Evolutionary conservation across 768 basidiomycete species (phyloP).

Genomic region (Boletus sp.): DNA sequence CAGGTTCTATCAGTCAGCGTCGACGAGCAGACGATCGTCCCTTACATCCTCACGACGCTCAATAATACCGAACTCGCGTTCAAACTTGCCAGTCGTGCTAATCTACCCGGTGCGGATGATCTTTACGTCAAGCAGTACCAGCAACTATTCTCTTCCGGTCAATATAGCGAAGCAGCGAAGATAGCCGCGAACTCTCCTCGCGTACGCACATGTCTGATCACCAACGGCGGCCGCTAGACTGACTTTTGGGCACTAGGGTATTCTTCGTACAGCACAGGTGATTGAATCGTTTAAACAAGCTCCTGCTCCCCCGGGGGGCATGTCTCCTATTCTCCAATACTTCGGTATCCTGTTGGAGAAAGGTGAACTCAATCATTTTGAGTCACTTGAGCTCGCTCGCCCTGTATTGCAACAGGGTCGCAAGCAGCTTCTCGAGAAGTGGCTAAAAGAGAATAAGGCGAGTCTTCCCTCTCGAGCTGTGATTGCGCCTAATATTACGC

Average conservation of each 20-base stretch:
- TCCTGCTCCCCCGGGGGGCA: conserved; percentile 83
- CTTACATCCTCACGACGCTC: conserved; percentile 89
- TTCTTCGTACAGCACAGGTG: conserved; percentile 89
- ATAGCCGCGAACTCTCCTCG: conserved; percentile 96
- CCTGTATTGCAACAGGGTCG: conserved; percentile 95
- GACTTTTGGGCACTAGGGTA: conserved; percentile 54
- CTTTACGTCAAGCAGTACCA: conserved; percentile 94
- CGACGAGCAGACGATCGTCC: conserved; percentile 94
- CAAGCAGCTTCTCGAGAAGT: conserved; percentile 96
- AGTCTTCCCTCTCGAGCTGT: conserved; percentile 5
- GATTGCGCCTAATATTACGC: conserved; percentile 11
- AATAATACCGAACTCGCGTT: conserved; percentile 98
- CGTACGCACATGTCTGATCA: conserved; percentile 40
- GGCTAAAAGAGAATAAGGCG: conserved; percentile 99
- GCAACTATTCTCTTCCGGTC: conserved; percentile 81
- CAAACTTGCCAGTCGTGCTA: conserved; percentile 94
- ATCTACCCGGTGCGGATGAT: conserved; percentile 96
- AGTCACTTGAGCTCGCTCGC: conserved; percentile 92
- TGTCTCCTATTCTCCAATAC: conserved; percentile 96
- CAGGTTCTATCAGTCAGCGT: conserved; percentile 96
- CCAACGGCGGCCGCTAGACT: background rate
- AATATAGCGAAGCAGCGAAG: conserved; percentile 94
- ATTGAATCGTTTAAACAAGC: conserved; percentile 98
- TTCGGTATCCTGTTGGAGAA: conserved; percentile 99
- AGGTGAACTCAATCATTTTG: conserved; percentile 95